A percentile compares a stretch with the other conserved stretches of the same genome.
These are phyloP conservation scores for Chaetomium cochliodes DNA, from an alignment of 495 filamentous ascomycete species.

Conservation along the genomic window DNA sequence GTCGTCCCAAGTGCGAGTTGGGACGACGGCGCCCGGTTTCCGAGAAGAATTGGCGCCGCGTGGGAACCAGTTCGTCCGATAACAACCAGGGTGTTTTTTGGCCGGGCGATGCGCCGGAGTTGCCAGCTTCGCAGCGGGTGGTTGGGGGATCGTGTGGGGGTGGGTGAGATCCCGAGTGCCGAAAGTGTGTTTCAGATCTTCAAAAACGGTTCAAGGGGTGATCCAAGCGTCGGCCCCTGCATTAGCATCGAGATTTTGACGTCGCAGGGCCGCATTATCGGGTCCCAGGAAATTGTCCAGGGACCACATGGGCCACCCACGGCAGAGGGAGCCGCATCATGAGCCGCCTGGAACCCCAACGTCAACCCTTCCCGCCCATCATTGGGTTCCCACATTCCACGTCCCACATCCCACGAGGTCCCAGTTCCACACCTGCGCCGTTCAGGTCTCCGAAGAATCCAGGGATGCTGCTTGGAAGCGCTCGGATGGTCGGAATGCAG, in stretches of 20 bases:
- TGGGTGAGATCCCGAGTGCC: constrained; percentile 16
- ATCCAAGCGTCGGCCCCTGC: constrained; percentile 34
- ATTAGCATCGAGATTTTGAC: constrained; percentile 32
- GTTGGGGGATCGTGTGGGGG: constrained; percentile 10
- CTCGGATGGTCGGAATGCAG: constrained; percentile 7
- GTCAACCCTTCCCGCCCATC: constrained; percentile 21
- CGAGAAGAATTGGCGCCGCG: not conserved
- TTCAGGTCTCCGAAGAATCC: not conserved
- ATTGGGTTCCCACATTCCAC: not conserved
- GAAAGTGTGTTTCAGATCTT: constrained; percentile 30
- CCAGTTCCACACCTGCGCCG: not conserved
- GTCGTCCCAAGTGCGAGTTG: constrained; percentile 2
- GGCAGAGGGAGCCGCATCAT: constrained; percentile 34
- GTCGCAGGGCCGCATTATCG: constrained; percentile 35
- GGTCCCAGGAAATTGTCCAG: constrained; percentile 33
- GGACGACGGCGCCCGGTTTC: constrained; percentile 10
- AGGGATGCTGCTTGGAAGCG: constrained; percentile 8
- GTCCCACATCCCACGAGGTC: not conserved
- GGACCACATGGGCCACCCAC: constrained; percentile 27
- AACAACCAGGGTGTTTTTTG: not conserved
- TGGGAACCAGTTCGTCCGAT: constrained; percentile 1
- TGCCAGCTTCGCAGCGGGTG: constrained; percentile 10
- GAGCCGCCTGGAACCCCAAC: constrained; percentile 25
- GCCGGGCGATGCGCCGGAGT: not conserved
- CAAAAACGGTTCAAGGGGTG: constrained; percentile 22